phyloP scores from a whole-genome alignment of 352 stramenopile species.

The Sclerospora graminicola region DNA sequence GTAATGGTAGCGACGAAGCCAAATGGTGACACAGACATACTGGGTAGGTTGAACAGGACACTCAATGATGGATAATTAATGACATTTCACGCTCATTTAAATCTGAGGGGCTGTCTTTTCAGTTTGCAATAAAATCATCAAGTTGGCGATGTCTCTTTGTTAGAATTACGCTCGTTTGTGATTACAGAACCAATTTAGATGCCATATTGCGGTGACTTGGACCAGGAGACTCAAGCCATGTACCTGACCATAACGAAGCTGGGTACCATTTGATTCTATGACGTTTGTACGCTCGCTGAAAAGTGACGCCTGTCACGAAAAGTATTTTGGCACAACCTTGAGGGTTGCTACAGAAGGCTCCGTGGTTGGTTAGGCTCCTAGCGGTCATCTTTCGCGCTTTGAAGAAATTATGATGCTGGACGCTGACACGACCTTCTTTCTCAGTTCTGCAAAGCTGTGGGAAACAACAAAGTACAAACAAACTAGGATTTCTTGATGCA shows the following conservation, averaged over 20 bases:
- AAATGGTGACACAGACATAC: no score
- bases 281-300: slow-evolving; percentile 14
- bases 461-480: slow-evolving; percentile 34
- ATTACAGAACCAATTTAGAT: slow-evolving; percentile 55
- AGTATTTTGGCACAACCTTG: slow-evolving; percentile 33
- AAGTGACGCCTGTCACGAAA: slow-evolving; percentile 12
- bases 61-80: no score
- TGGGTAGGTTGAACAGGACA: no score
- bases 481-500: slow-evolving; percentile 64
- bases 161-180: slow-evolving; percentile 37
- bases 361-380: slow-evolving; percentile 42
- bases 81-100: no score
- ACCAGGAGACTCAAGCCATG: slow-evolving; percentile 19
- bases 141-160: no score
- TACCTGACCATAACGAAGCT: slow-evolving; percentile 17
- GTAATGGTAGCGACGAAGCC: no score
- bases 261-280: slow-evolving; percentile 20
- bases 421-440: slow-evolving; percentile 42
- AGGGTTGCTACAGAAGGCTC: slow-evolving; percentile 31
- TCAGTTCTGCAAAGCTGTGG: slow-evolving; percentile 43
- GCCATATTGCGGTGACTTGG: slow-evolving; percentile 66
- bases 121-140: no score
- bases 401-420: slow-evolving; percentile 31
- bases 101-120: no score
- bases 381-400: slow-evolving; percentile 39